phyloP scores from a whole-genome alignment of 495 filamentous ascomycete genomes.

The Geopyxis carbonaria region DNA sequence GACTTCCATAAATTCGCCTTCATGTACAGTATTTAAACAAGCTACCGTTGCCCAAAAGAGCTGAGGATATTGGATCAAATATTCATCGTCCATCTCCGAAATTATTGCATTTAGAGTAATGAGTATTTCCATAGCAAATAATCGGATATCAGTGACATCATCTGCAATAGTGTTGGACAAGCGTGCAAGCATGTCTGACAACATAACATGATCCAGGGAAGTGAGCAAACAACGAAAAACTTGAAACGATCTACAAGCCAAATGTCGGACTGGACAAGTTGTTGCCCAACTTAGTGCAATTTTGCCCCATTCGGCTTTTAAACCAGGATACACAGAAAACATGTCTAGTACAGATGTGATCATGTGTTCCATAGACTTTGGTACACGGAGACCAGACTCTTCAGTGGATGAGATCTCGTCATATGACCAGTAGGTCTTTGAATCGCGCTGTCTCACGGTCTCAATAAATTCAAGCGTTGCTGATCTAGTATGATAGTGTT shows the following conservation, averaged over 20 bases:
- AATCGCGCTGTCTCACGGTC: constrained; percentile 68
- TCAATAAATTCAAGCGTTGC: constrained; percentile 81
- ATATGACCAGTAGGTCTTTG: constrained; percentile 78
- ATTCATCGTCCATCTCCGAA: constrained; percentile 55
- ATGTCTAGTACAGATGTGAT: constrained; percentile 64
- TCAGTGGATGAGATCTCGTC: constrained; percentile 70
- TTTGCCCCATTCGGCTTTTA: constrained; percentile 79
- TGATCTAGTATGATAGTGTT: constrained; percentile 44
- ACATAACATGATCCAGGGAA: constrained; percentile 76
- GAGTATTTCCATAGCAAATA: constrained; percentile 94
- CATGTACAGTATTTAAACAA: constrained; percentile 87
- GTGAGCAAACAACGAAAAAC: constrained; percentile 87
- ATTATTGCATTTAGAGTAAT: constrained; percentile 86
- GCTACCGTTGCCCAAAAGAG: constrained; percentile 96
- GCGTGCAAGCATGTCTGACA: constrained; percentile 85
- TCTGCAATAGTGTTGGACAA: constrained; percentile 93
- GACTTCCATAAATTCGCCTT: constrained; percentile 82
- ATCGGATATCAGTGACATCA: constrained; percentile 76
- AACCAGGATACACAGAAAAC: constrained; percentile 71
- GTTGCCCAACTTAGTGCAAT: constrained; percentile 88
- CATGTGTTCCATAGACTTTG: constrained; percentile 66
- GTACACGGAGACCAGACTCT: constrained; percentile 61
- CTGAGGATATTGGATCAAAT: constrained; percentile 75
- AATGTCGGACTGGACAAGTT: constrained; percentile 84
- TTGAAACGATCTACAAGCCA: constrained; percentile 93